phyloP scores from a whole-genome alignment of 305 asterid species.

The Salvia sclarea region DNA sequence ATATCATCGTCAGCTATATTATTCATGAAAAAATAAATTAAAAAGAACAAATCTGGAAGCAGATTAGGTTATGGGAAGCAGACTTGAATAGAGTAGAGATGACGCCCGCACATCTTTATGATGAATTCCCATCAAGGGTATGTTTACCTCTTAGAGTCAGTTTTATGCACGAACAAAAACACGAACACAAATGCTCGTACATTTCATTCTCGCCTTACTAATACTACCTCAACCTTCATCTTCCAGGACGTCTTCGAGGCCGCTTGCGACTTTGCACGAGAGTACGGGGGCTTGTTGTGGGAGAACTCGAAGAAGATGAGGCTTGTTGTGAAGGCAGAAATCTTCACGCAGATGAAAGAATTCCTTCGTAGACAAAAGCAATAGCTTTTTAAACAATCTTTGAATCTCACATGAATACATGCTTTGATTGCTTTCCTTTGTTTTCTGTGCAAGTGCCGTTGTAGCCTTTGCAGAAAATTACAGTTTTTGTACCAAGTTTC shows the following conservation, averaged over 20 bases:
- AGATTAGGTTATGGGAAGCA: constrained; percentile 96
- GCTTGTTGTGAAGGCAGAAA: constrained; percentile 76
- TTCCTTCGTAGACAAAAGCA: constrained; percentile 73
- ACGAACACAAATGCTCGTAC: neutral
- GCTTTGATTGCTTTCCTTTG: no score
- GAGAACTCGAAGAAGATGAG: constrained; percentile 78
- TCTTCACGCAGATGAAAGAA: constrained; percentile 73
- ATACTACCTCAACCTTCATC: neutral
- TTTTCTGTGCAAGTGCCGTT: no score
- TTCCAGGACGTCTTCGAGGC: constrained; percentile 80
- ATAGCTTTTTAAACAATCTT: constrained; percentile 8
- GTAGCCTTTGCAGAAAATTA: no score
- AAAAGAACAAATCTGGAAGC: no score
- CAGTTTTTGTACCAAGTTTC: no score
- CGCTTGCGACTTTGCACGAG: constrained; percentile 89
- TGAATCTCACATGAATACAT: neutral
- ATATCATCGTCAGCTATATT: neutral
- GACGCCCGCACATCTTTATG: constrained; percentile 64
- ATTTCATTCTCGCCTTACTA: neutral
- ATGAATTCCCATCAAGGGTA: constrained; percentile 92
- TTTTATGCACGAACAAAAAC: neutral
- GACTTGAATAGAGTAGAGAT: constrained; percentile 89
- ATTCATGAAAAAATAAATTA: neutral
- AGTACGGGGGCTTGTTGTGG: constrained; percentile 77
- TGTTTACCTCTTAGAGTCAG: neutral